Percentiles rank a stretch among this genome's conserved stretches.
phyloP scores from a whole-genome alignment of 2,329 filamentous ascomycete genomes.

The Zymoseptoria ardabiliae region DNA sequence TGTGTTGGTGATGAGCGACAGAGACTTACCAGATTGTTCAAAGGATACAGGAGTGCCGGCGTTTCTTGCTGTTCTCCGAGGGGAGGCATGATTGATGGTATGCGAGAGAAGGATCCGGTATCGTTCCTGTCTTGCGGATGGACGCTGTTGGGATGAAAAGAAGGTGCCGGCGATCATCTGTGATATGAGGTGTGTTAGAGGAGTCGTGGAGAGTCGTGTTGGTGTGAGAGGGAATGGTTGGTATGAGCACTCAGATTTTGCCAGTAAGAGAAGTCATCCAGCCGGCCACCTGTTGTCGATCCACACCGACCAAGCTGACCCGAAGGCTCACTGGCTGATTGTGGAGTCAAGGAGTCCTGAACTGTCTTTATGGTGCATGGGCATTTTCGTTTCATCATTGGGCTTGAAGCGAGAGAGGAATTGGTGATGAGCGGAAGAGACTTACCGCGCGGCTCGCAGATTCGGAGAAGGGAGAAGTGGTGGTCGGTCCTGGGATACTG shows the following conservation, averaged over 20 bases:
- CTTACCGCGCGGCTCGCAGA: neutral
- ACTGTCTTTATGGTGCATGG: no score
- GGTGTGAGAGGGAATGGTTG: neutral
- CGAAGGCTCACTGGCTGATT: neutral
- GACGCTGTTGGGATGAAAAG: no score
- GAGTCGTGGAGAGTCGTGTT: neutral
- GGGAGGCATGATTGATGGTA: no score
- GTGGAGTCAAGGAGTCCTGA: neutral
- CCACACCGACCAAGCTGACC: neutral
- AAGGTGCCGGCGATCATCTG: no score
- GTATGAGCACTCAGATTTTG: neutral
- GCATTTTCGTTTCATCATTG: no score
- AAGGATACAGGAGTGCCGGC: no score
- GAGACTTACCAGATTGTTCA: no score
- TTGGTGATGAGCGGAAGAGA: neutral
- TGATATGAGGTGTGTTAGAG: neutral
- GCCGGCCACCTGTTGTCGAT: no score
- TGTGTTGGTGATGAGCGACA: neutral
- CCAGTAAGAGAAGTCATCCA: no score
- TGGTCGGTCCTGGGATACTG: neutral
- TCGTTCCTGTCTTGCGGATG: no score
- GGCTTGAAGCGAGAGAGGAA: neutral
- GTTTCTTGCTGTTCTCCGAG: no score
- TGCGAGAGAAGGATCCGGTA: no score
- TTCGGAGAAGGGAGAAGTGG: neutral